Conservation (phyloP, 768 basidiomycete genomes). For the Hydnum rufescens region DNA sequence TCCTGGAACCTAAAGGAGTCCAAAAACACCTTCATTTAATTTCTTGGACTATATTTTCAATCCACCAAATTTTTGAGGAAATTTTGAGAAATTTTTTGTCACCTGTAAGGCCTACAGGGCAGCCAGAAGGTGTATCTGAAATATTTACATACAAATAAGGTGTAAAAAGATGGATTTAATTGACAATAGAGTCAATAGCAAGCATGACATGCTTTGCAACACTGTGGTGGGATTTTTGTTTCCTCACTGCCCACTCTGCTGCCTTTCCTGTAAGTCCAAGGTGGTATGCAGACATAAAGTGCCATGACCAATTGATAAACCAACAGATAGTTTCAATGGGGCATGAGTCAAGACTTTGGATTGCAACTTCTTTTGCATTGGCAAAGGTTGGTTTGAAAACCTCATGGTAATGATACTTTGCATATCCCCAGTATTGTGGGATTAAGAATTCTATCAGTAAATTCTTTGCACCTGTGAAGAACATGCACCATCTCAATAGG, state of each 20-base stretch:
- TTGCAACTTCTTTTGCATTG: not conserved
- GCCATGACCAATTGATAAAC: constrained; percentile 1
- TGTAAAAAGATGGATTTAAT: too few relatives aligned
- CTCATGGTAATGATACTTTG: not conserved
- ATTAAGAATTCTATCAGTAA: not conserved
- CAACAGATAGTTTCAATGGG: not conserved
- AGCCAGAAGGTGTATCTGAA: too few relatives aligned
- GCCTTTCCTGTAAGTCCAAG: not conserved
- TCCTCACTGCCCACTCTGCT: not conserved
- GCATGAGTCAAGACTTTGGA: not conserved
- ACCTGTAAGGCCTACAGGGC: too few relatives aligned
- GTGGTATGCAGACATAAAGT: not conserved
- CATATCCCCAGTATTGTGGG: not conserved
- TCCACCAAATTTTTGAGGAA: too few relatives aligned
- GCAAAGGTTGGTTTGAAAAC: not conserved
- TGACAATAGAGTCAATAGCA: not conserved
- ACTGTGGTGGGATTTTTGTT: not conserved
- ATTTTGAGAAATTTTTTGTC: too few relatives aligned
- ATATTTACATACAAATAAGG: too few relatives aligned
- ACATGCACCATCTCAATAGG: constrained; percentile 1
- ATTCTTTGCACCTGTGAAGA: not conserved
- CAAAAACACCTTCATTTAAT: too few relatives aligned
- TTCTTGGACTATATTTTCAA: too few relatives aligned
- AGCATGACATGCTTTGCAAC: not conserved
- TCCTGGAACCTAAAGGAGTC: too few relatives aligned